Percentiles rank a stretch among this genome's conserved stretches.
Evolutionary conservation across 2,329 filamentous ascomycete genomes (phyloP).

Genomic region (Fusarium dimerum): DNA sequence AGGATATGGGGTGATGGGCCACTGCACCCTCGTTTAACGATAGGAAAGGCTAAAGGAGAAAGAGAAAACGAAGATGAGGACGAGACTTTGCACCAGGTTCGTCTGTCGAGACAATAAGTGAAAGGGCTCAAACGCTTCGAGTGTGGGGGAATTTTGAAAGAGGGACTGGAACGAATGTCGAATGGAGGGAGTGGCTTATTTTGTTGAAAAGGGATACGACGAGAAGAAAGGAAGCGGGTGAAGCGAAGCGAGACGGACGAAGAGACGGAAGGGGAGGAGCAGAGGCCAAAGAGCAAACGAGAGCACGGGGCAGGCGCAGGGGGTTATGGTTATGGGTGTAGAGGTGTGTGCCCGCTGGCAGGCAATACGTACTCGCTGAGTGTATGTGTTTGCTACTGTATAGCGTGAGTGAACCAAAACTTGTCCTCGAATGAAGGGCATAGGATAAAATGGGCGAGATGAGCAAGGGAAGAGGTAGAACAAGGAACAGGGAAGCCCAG

Average conservation of each 20-base stretch:
- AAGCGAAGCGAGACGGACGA: constrained; percentile 23
- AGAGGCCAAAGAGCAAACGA: constrained; percentile 24
- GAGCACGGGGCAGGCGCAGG: constrained; percentile 17
- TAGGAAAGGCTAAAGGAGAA: constrained; percentile 18
- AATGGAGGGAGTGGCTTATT: constrained; percentile 40
- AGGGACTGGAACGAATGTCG: constrained; percentile 44
- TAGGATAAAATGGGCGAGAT: neutral
- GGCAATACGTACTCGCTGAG: neutral
- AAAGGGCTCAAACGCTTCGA: constrained; percentile 24
- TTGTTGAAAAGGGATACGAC: constrained; percentile 42
- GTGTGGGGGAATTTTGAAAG: constrained; percentile 35
- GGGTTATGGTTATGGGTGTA: neutral
- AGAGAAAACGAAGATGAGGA: constrained; percentile 15
- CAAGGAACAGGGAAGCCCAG: neutral
- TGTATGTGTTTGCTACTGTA: too few species aligned
- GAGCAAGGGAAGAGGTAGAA: neutral
- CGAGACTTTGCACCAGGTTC: constrained; percentile 7
- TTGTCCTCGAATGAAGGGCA: too few species aligned
- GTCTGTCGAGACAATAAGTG: constrained; percentile 22
- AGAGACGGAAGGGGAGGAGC: constrained; percentile 27
- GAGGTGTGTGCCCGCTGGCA: too few species aligned
- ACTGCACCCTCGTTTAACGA: constrained; percentile 15
- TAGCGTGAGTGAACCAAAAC: too few species aligned
- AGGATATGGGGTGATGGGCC: constrained; percentile 20
- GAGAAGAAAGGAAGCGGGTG: constrained; percentile 24